Percentiles rank a stretch among this genome's conserved stretches.
phyloP scores from a whole-genome alignment of 2,329 filamentous ascomycete genomes.

The Alternaria ethzedia region DNA sequence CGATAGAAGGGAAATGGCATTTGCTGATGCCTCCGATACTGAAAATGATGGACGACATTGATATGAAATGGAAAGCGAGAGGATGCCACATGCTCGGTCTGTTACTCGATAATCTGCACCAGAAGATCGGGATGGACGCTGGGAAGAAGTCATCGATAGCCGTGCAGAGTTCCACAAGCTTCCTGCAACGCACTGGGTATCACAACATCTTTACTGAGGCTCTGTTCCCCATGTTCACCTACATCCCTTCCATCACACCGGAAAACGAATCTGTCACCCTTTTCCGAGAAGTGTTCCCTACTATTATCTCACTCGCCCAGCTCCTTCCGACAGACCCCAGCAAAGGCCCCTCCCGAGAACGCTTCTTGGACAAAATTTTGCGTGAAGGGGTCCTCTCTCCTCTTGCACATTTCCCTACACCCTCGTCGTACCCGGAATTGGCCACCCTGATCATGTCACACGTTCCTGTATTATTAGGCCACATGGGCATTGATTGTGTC shows the following conservation, averaged over 20 bases:
- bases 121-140: neutral
- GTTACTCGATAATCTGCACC: constrained; percentile 58
- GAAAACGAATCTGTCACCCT: constrained; percentile 72
- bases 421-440: constrained; percentile 61
- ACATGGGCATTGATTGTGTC: constrained; percentile 66
- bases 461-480: constrained; percentile 57
- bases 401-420: constrained; percentile 60
- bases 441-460: constrained; percentile 63
- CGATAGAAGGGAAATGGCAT: constrained; percentile 67
- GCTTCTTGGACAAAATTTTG: constrained; percentile 54
- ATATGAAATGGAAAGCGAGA: constrained; percentile 58
- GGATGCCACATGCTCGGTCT: constrained; percentile 62
- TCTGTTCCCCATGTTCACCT: constrained; percentile 74
- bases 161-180: constrained; percentile 50
- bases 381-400: constrained; percentile 52
- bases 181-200: constrained; percentile 64
- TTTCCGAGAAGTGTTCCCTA: constrained; percentile 69
- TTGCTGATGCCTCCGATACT: constrained; percentile 73
- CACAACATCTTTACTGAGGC: constrained; percentile 72
- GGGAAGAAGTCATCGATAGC: constrained; percentile 25
- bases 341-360: constrained; percentile 17
- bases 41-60: constrained; percentile 69
- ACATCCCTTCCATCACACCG: constrained; percentile 77
- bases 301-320: constrained; percentile 64
- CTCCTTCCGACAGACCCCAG: constrained; percentile 2